These are phyloP conservation scores for Candida tammaniensis DNA, from an alignment of 805 yeast species.

Conservation along the genomic window DNA sequence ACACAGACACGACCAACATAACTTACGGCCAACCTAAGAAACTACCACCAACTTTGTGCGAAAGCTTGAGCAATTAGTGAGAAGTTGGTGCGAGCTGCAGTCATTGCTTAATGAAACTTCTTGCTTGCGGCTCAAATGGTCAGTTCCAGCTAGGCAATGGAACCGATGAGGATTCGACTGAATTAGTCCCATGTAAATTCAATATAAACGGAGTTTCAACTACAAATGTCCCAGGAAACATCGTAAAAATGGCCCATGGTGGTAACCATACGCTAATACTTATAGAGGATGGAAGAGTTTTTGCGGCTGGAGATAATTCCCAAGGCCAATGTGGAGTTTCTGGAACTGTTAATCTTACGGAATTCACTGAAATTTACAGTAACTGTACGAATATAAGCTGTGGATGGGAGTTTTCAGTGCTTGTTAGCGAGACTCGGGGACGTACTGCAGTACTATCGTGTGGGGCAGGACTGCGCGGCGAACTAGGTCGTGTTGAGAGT, in stretches of 20 bases:
- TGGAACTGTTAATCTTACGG: neutral
- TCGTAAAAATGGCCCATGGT: constrained; percentile 63
- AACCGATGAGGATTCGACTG: constrained; percentile 43
- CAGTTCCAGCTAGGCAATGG: constrained; percentile 66
- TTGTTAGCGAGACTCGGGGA: constrained; percentile 39
- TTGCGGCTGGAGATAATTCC: constrained; percentile 57
- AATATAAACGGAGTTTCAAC: constrained; percentile 7
- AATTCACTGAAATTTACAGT: constrained; percentile 10
- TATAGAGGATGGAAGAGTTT: constrained; percentile 50
- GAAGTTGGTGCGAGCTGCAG: no score
- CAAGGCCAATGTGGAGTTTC: constrained; percentile 51
- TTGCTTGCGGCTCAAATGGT: constrained; percentile 85
- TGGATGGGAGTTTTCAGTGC: constrained; percentile 77
- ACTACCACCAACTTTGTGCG: no score
- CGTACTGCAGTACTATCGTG: constrained; percentile 43
- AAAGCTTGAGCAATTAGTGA: no score
- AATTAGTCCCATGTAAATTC: constrained; percentile 18
- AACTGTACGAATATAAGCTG: constrained; percentile 52
- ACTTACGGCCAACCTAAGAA: no score
- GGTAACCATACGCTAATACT: constrained; percentile 82
- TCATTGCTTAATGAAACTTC: constrained; percentile 27
- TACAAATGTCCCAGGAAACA: no score
- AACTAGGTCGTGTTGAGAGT: no score
- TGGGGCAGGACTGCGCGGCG: constrained; percentile 74
- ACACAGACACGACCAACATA: no score